Percentiles rank a stretch among this genome's conserved stretches.
Conservation (phyloP, 768 basidiomycete species). For the Pholiota conissans region DNA sequence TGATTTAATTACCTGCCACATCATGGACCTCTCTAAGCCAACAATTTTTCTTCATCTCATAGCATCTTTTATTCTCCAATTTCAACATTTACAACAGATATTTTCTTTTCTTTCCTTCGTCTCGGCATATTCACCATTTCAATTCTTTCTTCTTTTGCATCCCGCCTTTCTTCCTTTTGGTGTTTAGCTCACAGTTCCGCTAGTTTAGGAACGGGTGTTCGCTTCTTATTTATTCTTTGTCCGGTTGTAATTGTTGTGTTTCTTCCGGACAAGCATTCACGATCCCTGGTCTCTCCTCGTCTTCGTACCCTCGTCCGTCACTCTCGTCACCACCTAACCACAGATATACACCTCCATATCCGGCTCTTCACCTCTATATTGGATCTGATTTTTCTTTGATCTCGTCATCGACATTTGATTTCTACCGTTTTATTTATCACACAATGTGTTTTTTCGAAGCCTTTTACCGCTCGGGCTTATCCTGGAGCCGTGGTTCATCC, state of each 20-base stretch:
- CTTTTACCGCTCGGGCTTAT: background rate
- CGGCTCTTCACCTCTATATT: background rate
- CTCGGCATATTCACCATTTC: constrained; percentile 4
- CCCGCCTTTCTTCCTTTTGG: background rate
- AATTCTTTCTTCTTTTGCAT: background rate
- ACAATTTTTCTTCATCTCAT: constrained; percentile 13
- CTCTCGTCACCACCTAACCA: constrained; percentile 2
- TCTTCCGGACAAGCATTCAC: constrained; percentile 2
- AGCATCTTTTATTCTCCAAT: constrained; percentile 14
- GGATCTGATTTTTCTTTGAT: background rate
- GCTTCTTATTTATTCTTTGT: constrained; percentile 6
- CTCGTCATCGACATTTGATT: background rate
- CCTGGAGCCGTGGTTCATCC: constrained; percentile 1
- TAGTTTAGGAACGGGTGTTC: background rate
- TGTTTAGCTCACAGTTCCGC: background rate
- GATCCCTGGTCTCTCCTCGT: background rate
- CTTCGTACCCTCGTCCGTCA: background rate
- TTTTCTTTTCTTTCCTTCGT: constrained; percentile 5
- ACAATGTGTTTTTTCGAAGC: background rate
- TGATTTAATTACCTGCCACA: background rate
- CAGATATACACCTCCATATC: constrained; percentile 7
- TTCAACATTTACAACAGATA: constrained; percentile 12
- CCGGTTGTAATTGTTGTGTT: constrained; percentile 3
- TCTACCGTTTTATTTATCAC: constrained; percentile 5
- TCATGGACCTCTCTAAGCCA: constrained; percentile 14